These are phyloP conservation scores for Paraphoma chrysanthemicola DNA, from an alignment of 2,329 filamentous ascomycete species.

Conservation along the genomic window DNA sequence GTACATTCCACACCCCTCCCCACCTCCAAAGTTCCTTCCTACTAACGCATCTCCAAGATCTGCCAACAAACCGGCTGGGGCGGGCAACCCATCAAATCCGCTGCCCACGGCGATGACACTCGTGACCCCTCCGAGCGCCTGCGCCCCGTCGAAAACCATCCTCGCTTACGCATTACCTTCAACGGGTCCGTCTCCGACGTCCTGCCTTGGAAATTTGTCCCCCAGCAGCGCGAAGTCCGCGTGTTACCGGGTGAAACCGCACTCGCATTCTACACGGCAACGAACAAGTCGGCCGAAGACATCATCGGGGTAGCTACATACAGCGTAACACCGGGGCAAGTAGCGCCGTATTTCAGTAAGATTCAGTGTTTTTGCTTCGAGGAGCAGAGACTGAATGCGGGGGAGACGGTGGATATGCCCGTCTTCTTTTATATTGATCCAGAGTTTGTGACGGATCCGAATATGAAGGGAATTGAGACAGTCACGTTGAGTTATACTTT, in stretches of 20 bases:
- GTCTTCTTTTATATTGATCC: conserved; percentile 99
- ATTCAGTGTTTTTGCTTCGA: conserved; percentile 99
- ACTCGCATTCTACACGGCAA: conserved; percentile 96
- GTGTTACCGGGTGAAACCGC: conserved; percentile 96
- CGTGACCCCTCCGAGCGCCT: conserved; percentile 77
- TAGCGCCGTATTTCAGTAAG: conserved; percentile 98
- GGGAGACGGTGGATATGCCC: conserved; percentile 98
- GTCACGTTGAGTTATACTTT: conserved; percentile 98
- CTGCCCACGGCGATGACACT: conserved; percentile 65
- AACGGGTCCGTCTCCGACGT: conserved; percentile 94
- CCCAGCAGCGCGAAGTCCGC: conserved; percentile 94
- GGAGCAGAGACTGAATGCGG: conserved; percentile 88
- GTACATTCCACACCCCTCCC: conserved; percentile 50
- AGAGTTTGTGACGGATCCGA: conserved; percentile 88
- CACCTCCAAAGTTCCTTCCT: conserved; percentile 11
- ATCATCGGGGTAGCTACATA: conserved; percentile 99
- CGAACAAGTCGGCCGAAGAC: conserved; percentile 86
- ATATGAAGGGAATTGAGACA: conserved; percentile 92
- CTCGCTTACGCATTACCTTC: conserved; percentile 93
- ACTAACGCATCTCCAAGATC: conserved; percentile 59
- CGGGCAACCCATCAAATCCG: conserved; percentile 86
- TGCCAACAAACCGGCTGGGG: conserved; percentile 90
- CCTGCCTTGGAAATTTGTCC: conserved; percentile 95
- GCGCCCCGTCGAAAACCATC: conserved; percentile 78
- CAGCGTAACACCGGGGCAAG: conserved; percentile 93